Percentiles rank a stretch among this genome's conserved stretches.
These are phyloP conservation scores for Aureoboletus auriporus DNA, from an alignment of 768 basidiomycete species.

Conservation along the genomic window DNA sequence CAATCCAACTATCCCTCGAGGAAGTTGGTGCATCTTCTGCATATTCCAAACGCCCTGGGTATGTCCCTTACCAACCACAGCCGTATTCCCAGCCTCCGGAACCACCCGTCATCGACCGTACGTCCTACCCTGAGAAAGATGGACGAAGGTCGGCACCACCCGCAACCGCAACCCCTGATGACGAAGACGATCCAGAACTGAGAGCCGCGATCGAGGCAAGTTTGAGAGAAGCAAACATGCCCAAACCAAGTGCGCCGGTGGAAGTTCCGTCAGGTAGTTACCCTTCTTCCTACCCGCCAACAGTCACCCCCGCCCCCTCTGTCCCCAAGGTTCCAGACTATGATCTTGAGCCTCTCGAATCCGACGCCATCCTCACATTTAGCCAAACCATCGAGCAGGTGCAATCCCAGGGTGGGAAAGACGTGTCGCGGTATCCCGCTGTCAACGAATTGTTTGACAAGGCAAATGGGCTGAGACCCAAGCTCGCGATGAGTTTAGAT, in stretches of 20 bases:
- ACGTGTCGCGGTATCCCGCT: slow-evolving; percentile 78
- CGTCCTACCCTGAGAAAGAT: slow-evolving; percentile 35
- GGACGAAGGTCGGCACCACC: slow-evolving; percentile 18
- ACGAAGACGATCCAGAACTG: slow-evolving; percentile 91
- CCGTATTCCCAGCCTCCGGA: slow-evolving; percentile 52
- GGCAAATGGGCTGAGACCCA: slow-evolving; percentile 73
- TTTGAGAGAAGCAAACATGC: slow-evolving; percentile 77
- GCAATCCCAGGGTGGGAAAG: slow-evolving; percentile 69
- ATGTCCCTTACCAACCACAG: slow-evolving; percentile 56
- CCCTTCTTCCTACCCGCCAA: slow-evolving; percentile 45
- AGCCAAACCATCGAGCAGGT: slow-evolving; percentile 87
- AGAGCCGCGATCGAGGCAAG: slow-evolving; percentile 94
- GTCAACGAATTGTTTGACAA: slow-evolving; percentile 83
- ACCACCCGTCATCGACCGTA: slow-evolving; percentile 62
- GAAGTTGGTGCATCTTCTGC: slow-evolving; percentile 56
- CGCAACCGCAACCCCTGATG: slow-evolving; percentile 35
- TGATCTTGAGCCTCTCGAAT: slow-evolving; percentile 78
- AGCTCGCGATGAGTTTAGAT: slow-evolving; percentile 78
- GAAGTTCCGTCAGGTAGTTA: slow-evolving; percentile 50
- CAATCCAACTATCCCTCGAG: slow-evolving; percentile 86
- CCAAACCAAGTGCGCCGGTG: slow-evolving; percentile 74
- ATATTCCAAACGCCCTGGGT: slow-evolving; percentile 54
- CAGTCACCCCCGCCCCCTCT: slow-evolving; percentile 31
- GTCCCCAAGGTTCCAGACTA: slow-evolving; percentile 63
- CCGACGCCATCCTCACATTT: slow-evolving; percentile 86